Base-by-base conservation (phyloP, 164 flowering plant species). In the Saururus chinensis region DNA sequence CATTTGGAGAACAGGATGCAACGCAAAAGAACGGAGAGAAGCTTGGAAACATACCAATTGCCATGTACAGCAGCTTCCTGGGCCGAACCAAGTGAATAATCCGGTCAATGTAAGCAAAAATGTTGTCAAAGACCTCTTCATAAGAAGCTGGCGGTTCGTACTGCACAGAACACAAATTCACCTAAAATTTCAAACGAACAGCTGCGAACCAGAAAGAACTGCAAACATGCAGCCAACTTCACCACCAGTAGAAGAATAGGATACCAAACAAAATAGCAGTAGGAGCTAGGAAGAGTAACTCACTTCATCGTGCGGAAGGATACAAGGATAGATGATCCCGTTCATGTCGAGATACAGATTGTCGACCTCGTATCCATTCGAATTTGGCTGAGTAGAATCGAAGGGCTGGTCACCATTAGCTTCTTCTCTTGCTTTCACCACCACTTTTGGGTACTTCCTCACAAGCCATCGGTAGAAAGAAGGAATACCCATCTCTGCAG, bases 311-410 rank as follows among this genome's bases (percentile, higher is more conserved):
- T 77, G 78, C 0, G 84, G 84, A 54, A 80, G 87, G 65, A 80
- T 77, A 56, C 87, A 83, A 17, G 87, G 87, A 48, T 83, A 83
- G 53, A 82, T 74, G 51, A 82, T 80, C 16, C 82, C 84, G 42
- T 81, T 80, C 81, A 80, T 80, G 61, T 81, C 84, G 12, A 81
- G 71, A 53, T 81, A 81, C 0, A 81, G 77, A 56, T 80, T 80
- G 64, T 83, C 84, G 54, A 75, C 79, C 49, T 83, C 87, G 0
- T 72, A 10, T 24, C 79, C 78, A 60, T 75, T 82, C 14, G 84
- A 81, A 61, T 77, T 80, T 0, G 76, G 79, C 0, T 19, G 30
- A 60, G 65, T 70, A 0, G 64, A 45, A 63, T 78, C 77, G 19
- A 70, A 59, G 30, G 70, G 59, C 30, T 68, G 59, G 42, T 24